Evolutionary conservation across 768 basidiomycete species (phyloP).

Genomic region (Lactarius indigo): DNA sequence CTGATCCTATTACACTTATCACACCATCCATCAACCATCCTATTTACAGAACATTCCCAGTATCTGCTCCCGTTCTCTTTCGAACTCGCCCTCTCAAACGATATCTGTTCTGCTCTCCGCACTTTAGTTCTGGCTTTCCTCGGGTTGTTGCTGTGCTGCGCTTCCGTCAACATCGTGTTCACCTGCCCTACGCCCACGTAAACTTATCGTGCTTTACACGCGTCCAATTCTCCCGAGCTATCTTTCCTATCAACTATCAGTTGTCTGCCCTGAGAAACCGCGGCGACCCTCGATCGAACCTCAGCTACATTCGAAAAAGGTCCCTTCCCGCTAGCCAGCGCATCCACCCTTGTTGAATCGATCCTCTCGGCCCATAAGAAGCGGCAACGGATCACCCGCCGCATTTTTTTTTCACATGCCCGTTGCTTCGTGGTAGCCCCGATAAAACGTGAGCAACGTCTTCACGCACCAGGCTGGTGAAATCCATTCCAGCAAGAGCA

Average conservation of each 20-base stretch:
- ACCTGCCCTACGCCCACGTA: slow-evolving; percentile 35
- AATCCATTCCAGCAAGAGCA: neutral
- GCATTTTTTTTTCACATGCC: slow-evolving; percentile 30
- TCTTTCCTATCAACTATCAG: slow-evolving; percentile 36
- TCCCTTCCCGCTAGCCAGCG: slow-evolving; percentile 35
- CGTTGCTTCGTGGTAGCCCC: slow-evolving; percentile 24
- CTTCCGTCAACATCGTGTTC: slow-evolving; percentile 19
- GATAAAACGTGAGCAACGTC: slow-evolving; percentile 12
- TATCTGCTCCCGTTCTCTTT: neutral
- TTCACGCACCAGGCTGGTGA: slow-evolving; percentile 24
- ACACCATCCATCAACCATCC: slow-evolving; percentile 7
- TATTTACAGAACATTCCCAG: neutral
- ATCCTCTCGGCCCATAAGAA: slow-evolving; percentile 44
- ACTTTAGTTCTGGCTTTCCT: slow-evolving; percentile 34
- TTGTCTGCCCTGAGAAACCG: slow-evolving; percentile 39
- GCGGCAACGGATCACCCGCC: slow-evolving; percentile 30
- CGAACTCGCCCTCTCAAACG: slow-evolving; percentile 29
- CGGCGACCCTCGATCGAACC: slow-evolving; percentile 40
- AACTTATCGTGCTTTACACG: slow-evolving; percentile 59
- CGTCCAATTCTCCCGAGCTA: slow-evolving; percentile 48
- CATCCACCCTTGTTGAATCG: slow-evolving; percentile 33
- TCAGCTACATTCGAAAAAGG: slow-evolving; percentile 55
- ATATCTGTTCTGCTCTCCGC: slow-evolving; percentile 36
- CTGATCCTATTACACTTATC: slow-evolving; percentile 11
- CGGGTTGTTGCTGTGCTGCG: slow-evolving; percentile 1